Evolutionary conservation across 768 basidiomycete species (phyloP).

Genomic region (Crassisporium funariophilum): DNA sequence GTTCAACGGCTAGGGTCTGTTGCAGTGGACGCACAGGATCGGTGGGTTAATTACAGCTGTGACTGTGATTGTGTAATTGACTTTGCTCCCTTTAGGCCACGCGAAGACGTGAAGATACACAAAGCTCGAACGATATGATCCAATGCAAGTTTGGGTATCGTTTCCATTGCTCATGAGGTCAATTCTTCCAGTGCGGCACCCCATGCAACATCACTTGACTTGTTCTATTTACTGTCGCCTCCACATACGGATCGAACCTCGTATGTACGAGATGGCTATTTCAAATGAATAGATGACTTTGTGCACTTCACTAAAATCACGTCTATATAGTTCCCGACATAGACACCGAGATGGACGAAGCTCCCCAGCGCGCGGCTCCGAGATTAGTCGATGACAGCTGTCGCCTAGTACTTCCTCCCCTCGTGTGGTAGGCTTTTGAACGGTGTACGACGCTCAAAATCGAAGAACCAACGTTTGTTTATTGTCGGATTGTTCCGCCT

Average conservation of each 20-base stretch:
- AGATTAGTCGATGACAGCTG: slow-evolving; percentile 9
- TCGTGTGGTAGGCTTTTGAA: too few species aligned
- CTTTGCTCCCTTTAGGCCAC: slow-evolving; percentile 40
- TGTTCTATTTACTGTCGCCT: too few species aligned
- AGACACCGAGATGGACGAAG: slow-evolving; percentile 13
- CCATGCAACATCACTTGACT: not conserved
- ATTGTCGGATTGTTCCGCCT: slow-evolving; percentile 19
- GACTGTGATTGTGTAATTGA: slow-evolving; percentile 4
- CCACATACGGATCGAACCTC: too few species aligned
- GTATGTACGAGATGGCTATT: slow-evolving; percentile 15
- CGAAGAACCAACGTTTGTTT: too few species aligned
- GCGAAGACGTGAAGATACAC: slow-evolving; percentile 88
- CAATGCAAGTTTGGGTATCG: not conserved
- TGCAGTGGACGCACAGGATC: slow-evolving; percentile 84
- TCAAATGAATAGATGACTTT: slow-evolving; percentile 15
- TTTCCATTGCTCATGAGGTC: not conserved
- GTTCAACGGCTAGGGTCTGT: slow-evolving; percentile 91
- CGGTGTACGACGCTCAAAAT: too few species aligned
- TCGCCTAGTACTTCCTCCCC: too few species aligned
- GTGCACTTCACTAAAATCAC: slow-evolving; percentile 7
- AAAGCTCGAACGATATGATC: slow-evolving; percentile 57
- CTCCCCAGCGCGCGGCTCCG: slow-evolving; percentile 19
- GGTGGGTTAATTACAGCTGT: slow-evolving; percentile 46
- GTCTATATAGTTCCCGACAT: slow-evolving; percentile 17
- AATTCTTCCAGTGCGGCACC: not conserved